Conservation (phyloP, 495 filamentous ascomycete species). For the Coniosporium apollinis region DNA sequence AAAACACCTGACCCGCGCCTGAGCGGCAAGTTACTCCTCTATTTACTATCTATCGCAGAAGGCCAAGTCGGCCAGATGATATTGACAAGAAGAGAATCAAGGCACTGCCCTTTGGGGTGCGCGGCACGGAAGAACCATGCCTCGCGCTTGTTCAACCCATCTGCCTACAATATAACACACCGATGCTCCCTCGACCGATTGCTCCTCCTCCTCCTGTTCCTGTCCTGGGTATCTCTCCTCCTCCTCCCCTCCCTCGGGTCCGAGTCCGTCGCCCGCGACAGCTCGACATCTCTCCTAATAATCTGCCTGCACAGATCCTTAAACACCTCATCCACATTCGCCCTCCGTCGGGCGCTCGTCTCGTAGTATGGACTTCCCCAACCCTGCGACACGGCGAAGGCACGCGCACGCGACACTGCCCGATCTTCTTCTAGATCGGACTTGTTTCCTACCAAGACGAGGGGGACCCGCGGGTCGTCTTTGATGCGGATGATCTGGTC, state of each 20-base stretch:
- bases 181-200: no score
- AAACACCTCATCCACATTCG: conserved; percentile 93
- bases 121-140: no score
- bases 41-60: no score
- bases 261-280: neutral
- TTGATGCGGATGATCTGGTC: conserved; percentile 97
- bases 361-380: conserved; percentile 96
- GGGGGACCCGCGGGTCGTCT: conserved; percentile 76
- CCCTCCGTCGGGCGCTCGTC: conserved; percentile 64
- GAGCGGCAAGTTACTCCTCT: no score
- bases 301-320: conserved; percentile 34
- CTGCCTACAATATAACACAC: no score
- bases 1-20: no score
- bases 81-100: no score
- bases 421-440: conserved; percentile 88
- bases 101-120: no score
- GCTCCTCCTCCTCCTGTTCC: neutral
- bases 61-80: no score
- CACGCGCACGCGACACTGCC: conserved; percentile 61
- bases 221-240: neutral
- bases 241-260: neutral
- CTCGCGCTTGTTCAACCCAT: no score
- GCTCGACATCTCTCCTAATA: neutral
- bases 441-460: conserved; percentile 97
- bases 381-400: conserved; percentile 69